Evolutionary conservation across 257 asterid species (phyloP), one percentile per base, ranked within the genome.

Genomic region (Rehmannia glutinosa): DNA sequence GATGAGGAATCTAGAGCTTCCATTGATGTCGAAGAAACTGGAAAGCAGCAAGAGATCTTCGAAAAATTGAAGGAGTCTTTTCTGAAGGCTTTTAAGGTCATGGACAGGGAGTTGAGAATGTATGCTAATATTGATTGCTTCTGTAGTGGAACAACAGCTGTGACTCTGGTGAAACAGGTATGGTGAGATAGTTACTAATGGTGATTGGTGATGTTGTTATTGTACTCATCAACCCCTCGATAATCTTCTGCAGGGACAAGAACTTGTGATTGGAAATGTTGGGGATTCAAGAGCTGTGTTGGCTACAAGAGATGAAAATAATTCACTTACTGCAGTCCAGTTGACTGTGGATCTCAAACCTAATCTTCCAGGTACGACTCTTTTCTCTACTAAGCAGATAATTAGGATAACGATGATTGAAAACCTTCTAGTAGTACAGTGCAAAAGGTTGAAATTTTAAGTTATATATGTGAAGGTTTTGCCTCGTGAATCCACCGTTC

Each of bases 101-200:
- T 87, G 98, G 98, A 92, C 61, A 82, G 89, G 72, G 98, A 92
- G 74, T 74, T 92, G 77, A 92, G 82, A 80, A 75, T 78, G 84
- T 59, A 77, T 39, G 60, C 88, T 32, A 85, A 79, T 72, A 82
- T 89, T 47, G 96, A 92, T 78, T 84, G 95, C 81, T 92, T 81
- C 83, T 89, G 98, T 83, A 92, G 98, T 55, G 98, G 98, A 77
- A 89, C 98, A 52, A 89, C 98, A 4, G 96, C 96, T 25, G 96
- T 92, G 51, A 86, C 98, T n/a, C 68, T 92, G 55, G 89, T 92
- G 73, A 92, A 89, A 83, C 96, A 89, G 96, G 98, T 89, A 66
- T 12, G 24, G 17, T 30, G 13, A 2, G 47, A 36, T 38, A 20
- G 53, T 65, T 19, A 6, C 2, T 6, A 42, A 59, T 67, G 64